Percentiles rank a stretch among this genome's conserved stretches.
Conservation (phyloP, 2,329 filamentous ascomycete genomes). For the Ophiostoma sp. region DNA sequence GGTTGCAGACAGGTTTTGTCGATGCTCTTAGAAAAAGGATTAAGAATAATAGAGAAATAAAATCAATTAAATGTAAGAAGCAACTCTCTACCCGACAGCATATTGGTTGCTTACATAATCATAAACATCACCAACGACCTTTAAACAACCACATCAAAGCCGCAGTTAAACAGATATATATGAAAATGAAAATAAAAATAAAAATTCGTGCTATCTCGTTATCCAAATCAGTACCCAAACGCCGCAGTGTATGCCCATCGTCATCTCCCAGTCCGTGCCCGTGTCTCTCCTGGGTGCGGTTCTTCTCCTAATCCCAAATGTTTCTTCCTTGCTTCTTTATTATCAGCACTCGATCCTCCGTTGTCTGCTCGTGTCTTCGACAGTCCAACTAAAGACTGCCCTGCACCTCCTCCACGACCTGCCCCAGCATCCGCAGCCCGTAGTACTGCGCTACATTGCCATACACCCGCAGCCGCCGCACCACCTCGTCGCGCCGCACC, state of each 20-base stretch:
- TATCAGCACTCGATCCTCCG: too few species aligned
- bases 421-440: slow-evolving; percentile 72
- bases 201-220: neutral
- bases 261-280: neutral
- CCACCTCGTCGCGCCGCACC: slow-evolving; percentile 60
- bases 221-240: slow-evolving; percentile 7
- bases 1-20: neutral
- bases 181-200: neutral
- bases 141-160: too few species aligned
- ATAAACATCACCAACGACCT: neutral
- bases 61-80: neutral
- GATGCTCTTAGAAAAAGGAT: neutral
- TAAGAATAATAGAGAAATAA: too few species aligned
- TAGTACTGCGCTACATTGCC: slow-evolving; percentile 72
- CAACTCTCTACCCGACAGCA: neutral
- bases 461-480: slow-evolving; percentile 63
- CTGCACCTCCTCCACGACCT: slow-evolving; percentile 61
- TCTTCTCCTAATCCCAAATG: too few species aligned
- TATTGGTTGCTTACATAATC: neutral
- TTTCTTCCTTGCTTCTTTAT: too few species aligned
- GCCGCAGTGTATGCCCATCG: neutral
- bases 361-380: neutral
- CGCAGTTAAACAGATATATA: neutral
- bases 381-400: neutral
- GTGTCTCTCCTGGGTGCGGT: too few species aligned